Evolutionary conservation across 352 stramenopile species (phyloP).

Genomic region (Phytophthora vignae): DNA sequence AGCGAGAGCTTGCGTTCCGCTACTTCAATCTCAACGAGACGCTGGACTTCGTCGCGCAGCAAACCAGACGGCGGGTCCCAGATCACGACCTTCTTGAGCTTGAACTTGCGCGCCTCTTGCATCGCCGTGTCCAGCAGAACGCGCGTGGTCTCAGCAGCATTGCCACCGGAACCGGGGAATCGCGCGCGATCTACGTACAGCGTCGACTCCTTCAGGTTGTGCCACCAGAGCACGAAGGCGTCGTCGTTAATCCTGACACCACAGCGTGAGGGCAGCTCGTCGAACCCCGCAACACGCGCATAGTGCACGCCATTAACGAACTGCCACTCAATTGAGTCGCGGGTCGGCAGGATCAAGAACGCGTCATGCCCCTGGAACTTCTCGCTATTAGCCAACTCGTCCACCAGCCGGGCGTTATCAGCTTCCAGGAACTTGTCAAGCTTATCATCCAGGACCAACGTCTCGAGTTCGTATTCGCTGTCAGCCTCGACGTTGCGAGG

Average conservation of each 20-base stretch:
- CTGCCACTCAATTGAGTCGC: constrained; percentile 64
- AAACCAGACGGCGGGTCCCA: constrained; percentile 51
- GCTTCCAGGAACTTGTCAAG: constrained; percentile 47
- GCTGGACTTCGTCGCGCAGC: constrained; percentile 28
- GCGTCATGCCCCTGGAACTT: constrained; percentile 38
- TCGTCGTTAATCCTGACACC: constrained; percentile 48
- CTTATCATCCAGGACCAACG: constrained; percentile 40
- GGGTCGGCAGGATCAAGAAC: constrained; percentile 52
- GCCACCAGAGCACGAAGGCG: constrained; percentile 61
- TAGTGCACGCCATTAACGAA: constrained; percentile 59
- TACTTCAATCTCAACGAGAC: constrained; percentile 37
- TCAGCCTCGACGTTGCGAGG: constrained; percentile 18
- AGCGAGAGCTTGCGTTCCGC: constrained; percentile 49
- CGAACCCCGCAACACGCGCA: constrained; percentile 35
- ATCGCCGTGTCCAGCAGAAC: constrained; percentile 36
- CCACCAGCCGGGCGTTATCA: constrained; percentile 45
- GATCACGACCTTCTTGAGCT: constrained; percentile 44
- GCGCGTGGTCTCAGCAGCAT: constrained; percentile 14
- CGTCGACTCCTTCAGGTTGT: constrained; percentile 63
- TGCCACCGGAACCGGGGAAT: constrained; percentile 36
- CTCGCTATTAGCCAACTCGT: constrained; percentile 32
- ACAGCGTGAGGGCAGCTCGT: constrained; percentile 43
- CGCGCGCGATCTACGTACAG: constrained; percentile 57
- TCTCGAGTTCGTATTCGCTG: constrained; percentile 14
- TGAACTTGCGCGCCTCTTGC: constrained; percentile 44